phyloP scores from a whole-genome alignment of 1,139 yeast genomes.

The Tardiomyces depauwii region DNA sequence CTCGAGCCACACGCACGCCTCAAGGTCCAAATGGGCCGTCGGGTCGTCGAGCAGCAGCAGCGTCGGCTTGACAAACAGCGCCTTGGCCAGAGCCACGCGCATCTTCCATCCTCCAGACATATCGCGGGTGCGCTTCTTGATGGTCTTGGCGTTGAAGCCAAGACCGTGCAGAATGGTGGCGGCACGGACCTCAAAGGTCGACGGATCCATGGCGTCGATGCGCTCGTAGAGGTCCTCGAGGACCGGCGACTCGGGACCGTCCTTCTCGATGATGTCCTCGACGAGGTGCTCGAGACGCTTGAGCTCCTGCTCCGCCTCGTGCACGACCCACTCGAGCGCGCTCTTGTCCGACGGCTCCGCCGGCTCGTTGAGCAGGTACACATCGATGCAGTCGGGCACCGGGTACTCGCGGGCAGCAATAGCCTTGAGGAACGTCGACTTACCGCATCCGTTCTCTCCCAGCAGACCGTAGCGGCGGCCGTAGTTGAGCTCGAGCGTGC shows the following conservation, averaged over 20 bases:
- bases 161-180: conserved; percentile 93
- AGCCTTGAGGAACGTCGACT: conserved; percentile 86
- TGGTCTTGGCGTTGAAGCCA: conserved; percentile 83
- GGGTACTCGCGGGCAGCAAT: conserved; percentile 96
- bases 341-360: conserved; percentile 88
- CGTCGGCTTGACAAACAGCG: conserved; percentile 61
- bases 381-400: conserved; percentile 81
- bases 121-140: conserved; percentile 85
- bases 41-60: conserved; percentile 77
- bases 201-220: conserved; percentile 91
- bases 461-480: conserved; percentile 87
- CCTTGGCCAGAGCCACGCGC: conserved; percentile 85
- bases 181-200: conserved; percentile 94
- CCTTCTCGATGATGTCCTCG: conserved; percentile 78
- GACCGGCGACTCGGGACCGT: conserved; percentile 86
- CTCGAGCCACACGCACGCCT: conserved; percentile 99
- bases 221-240: conserved; percentile 89
- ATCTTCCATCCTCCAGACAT: conserved; percentile 99
- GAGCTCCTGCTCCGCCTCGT: conserved; percentile 90
- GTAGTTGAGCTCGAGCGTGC: conserved; percentile 82
- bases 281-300: conserved; percentile 85
- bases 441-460: conserved; percentile 99
- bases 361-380: conserved; percentile 90
- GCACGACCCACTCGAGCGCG: conserved; percentile 92
- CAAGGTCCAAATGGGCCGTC: conserved; percentile 98